Percentiles rank a stretch among this genome's conserved stretches.
phyloP scores from a whole-genome alignment of 345 rosid genomes.

The Noccaea bulbosa region DNA sequence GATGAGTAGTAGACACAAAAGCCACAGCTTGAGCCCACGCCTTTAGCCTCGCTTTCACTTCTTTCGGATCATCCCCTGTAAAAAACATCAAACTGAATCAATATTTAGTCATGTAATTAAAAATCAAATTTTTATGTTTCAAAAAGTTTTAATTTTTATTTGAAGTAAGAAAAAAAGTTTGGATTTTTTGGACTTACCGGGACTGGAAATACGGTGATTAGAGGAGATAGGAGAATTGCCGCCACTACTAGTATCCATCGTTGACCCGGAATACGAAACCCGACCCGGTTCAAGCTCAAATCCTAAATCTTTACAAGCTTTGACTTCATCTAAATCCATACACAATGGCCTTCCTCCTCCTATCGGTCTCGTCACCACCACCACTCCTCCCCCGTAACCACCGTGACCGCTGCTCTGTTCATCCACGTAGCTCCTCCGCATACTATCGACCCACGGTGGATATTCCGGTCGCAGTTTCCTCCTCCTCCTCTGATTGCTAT shows the following conservation, averaged over 20 bases:
- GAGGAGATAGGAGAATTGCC: constrained; percentile 89
- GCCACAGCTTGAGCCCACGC: constrained; percentile 99
- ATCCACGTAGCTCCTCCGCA: constrained; percentile 40
- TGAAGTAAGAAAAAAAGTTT: not conserved
- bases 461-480: constrained; percentile 47
- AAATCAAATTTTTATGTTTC: not conserved
- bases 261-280: constrained; percentile 53
- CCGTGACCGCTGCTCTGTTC: constrained; percentile 35
- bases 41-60: constrained; percentile 90
- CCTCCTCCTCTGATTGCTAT: constrained; percentile 43
- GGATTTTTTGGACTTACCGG: constrained; percentile 55
- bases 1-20: constrained; percentile 57
- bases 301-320: constrained; percentile 92
- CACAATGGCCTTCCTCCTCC: constrained; percentile 82
- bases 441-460: constrained; percentile 45
- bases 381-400: constrained; percentile 53
- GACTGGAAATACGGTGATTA: constrained; percentile 88
- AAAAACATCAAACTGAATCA: not conserved
- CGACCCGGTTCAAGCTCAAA: constrained; percentile 72
- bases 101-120: too few species aligned
- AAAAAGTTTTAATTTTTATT: not conserved
- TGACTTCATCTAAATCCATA: constrained; percentile 88
- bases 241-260: constrained; percentile 78
- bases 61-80: constrained; percentile 92
- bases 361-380: constrained; percentile 81